Base-by-base conservation (phyloP, 371 early-diverging fungal species). In the Batkoa obscura region DNA sequence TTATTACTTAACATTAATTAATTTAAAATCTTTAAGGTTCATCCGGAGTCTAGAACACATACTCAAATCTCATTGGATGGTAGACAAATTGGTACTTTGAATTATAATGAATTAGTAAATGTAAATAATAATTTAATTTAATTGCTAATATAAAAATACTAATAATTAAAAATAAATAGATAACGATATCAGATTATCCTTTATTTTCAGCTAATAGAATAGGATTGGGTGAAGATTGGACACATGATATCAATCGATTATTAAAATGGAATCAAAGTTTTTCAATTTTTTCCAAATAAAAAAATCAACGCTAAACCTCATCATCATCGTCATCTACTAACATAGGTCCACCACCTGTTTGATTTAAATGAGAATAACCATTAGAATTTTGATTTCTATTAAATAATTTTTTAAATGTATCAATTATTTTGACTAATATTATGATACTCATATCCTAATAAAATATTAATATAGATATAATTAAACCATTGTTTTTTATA, bases 201-300 rank as follows among this genome's bases (percentile, higher is more conserved):
- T 79, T 86, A 56, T 80, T 83, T 12, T 84, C 85, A 56, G 78
- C 86, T 34, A 83, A 81, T 36, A 65, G 81, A 10, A 70, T 76
- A 15, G 71, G 74, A 59, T 73, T 77, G 56, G 80, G 76, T 0
- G 72, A 71, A 9, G 78, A 78, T 33, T 88, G 86, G 86, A 77
- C 76, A 36, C 72, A 78, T 57, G 84, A 84, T 60, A 82, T 88
- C 55, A 86, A 85, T 64, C 78, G 83, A 52, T 65, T 88, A 56
- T 65, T 88, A 43, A 83, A 85, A 58, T 88, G 84, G 74, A 88
- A 88, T 59, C 83, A 85, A 58, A 78, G 78, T 2, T 87, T 87
- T 64, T 53, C 53, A 5, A 73, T 75, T 34, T 81, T 79, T 53
- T 84, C 86, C 6, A 80, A 85, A 57, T 80, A 10, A 42, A 42